These are phyloP conservation scores for Colletotrichum gloeosporioides DNA, from an alignment of 2,329 filamentous ascomycete species.

Conservation along the genomic window DNA sequence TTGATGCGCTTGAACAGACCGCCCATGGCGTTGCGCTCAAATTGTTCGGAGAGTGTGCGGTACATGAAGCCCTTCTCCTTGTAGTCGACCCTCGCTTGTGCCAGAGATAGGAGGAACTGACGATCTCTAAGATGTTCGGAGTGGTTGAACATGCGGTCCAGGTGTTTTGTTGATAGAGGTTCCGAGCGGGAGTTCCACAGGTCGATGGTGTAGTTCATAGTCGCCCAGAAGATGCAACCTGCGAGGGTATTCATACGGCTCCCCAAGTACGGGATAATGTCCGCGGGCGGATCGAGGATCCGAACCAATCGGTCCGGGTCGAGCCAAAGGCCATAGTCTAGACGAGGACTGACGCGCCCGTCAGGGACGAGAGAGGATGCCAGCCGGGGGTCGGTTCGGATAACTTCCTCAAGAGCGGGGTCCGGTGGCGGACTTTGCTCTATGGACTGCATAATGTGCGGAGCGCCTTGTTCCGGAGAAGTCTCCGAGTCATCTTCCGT, in stretches of 20 bases:
- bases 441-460: neutral
- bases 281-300: conserved; percentile 5
- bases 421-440: neutral
- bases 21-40: neutral
- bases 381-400: neutral
- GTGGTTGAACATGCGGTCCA: conserved; percentile 6
- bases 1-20: neutral
- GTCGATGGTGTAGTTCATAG: conserved; percentile 13
- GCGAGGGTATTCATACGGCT: conserved; percentile 1
- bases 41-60: conserved; percentile 11
- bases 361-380: neutral
- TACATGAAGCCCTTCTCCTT: conserved; percentile 19
- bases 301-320: conserved; percentile 6
- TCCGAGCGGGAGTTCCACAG: conserved; percentile 12
- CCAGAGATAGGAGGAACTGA: neutral
- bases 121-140: neutral
- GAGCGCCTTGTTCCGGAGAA: neutral
- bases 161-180: neutral
- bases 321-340: conserved; percentile 21
- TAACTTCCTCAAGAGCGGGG: neutral
- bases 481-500: neutral
- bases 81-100: conserved; percentile 11
- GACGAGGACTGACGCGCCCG: neutral
- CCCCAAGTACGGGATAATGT: conserved; percentile 13
- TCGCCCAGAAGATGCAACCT: conserved; percentile 22